These are phyloP conservation scores for Septoria petroselini DNA, from an alignment of 2,329 filamentous ascomycete genomes.

Conservation along the genomic window DNA sequence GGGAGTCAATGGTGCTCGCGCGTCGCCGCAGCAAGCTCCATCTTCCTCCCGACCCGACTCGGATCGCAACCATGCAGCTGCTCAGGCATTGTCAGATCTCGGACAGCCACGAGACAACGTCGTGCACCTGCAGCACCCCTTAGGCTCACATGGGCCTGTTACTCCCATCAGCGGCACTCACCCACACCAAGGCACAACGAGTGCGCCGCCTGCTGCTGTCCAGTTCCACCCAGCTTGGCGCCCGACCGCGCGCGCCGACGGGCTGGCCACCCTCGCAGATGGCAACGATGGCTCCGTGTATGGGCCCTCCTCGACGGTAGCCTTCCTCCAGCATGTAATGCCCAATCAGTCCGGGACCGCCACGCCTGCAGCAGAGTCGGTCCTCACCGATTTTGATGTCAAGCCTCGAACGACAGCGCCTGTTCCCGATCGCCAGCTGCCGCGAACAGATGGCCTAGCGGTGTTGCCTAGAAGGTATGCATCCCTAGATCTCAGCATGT, in stretches of 20 bases:
- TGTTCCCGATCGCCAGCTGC: constrained; percentile 20
- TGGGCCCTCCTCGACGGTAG: constrained; percentile 30
- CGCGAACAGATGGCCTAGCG: constrained; percentile 22
- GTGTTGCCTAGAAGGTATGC: constrained; percentile 24
- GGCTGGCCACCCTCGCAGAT: constrained; percentile 26
- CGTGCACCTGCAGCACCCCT: not conserved
- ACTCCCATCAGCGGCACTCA: not conserved
- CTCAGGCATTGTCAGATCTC: constrained; percentile 23
- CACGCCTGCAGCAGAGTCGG: constrained; percentile 20
- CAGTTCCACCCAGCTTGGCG: constrained; percentile 5
- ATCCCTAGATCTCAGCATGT: not conserved
- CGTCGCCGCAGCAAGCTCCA: constrained; percentile 8
- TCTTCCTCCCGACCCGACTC: constrained; percentile 17
- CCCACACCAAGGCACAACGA: constrained; percentile 1
- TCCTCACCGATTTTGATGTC: constrained; percentile 11
- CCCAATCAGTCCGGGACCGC: constrained; percentile 12
- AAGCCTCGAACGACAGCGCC: constrained; percentile 12
- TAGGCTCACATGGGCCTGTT: not conserved
- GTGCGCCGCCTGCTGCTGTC: not conserved
- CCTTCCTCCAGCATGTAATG: constrained; percentile 28
- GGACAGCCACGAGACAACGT: constrained; percentile 5
- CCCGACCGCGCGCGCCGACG: constrained; percentile 21
- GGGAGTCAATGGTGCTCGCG: constrained; percentile 9
- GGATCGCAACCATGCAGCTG: constrained; percentile 19
- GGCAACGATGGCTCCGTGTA: constrained; percentile 25